Conservation (phyloP, 129 eudicot species). For the Escallonia herrerae region DNA sequence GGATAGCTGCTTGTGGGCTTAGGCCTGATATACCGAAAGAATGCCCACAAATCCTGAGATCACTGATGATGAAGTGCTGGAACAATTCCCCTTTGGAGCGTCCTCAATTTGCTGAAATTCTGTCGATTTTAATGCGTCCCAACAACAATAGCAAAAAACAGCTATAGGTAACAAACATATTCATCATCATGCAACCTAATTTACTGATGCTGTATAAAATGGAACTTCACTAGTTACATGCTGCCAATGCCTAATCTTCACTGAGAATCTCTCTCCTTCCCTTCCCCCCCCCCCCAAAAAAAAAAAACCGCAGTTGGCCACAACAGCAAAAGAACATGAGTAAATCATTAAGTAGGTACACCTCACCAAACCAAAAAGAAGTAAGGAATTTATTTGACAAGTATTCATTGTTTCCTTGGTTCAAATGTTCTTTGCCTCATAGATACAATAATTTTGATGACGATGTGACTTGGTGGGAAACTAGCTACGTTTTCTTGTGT, state of each 20-base stretch:
- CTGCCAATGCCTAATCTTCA: too few relatives aligned
- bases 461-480: conserved; percentile 16
- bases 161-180: conserved; percentile 26
- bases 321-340: too few relatives aligned
- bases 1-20: conserved; percentile 98
- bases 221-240: too few relatives aligned
- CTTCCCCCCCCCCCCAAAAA: neutral
- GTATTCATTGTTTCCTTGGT: neutral
- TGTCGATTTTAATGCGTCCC: conserved; percentile 38
- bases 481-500: conserved; percentile 11
- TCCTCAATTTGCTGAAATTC: conserved; percentile 69
- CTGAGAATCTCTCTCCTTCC: too few relatives aligned
- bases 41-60: conserved; percentile 66
- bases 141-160: conserved; percentile 23
- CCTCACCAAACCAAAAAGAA: too few relatives aligned
- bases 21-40: conserved; percentile 95
- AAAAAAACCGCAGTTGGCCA: too few relatives aligned
- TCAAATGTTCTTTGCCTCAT: neutral
- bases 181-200: neutral
- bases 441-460: neutral
- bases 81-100: conserved; percentile 75
- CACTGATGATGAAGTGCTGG: conserved; percentile 87
- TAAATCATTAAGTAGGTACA: too few relatives aligned
- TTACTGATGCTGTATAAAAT: neutral
- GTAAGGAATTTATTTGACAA: too few relatives aligned